Conservation (phyloP, 78 protist genomes). For the Dictyostelium brefeldianum region DNA sequence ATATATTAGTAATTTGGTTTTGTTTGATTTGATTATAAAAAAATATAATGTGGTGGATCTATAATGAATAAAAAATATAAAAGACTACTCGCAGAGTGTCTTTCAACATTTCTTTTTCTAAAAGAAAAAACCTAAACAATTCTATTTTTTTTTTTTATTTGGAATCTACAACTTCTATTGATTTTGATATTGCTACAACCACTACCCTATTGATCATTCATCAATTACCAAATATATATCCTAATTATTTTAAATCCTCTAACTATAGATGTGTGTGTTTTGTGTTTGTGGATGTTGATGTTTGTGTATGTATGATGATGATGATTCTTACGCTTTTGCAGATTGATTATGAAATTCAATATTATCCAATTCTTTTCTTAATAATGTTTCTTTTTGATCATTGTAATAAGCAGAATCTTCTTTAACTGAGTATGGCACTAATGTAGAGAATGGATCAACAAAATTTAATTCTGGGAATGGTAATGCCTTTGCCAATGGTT, state of each 20-base stretch:
- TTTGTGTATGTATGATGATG: no score
- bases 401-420: constrained; percentile 75
- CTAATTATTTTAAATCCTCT: no score
- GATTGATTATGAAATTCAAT: constrained; percentile 64
- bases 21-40: neutral
- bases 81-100: no score
- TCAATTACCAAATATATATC: no score
- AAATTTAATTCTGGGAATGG: constrained; percentile 66
- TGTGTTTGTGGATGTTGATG: no score
- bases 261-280: no score
- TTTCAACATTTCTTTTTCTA: no score
- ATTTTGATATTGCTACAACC: no score
- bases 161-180: no score
- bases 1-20: neutral
- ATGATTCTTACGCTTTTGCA: constrained; percentile 63
- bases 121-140: no score
- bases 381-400: constrained; percentile 67
- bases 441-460: constrained; percentile 58
- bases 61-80: no score
- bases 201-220: no score
- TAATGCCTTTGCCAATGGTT: constrained; percentile 49
- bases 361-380: constrained; percentile 54
- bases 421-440: constrained; percentile 75
- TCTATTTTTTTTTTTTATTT: neutral
- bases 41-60: neutral